Percentiles rank a stretch among this genome's conserved stretches.
phyloP scores from a whole-genome alignment of 1,139 yeast species.

The Sugiyamaella xylanicola region DNA sequence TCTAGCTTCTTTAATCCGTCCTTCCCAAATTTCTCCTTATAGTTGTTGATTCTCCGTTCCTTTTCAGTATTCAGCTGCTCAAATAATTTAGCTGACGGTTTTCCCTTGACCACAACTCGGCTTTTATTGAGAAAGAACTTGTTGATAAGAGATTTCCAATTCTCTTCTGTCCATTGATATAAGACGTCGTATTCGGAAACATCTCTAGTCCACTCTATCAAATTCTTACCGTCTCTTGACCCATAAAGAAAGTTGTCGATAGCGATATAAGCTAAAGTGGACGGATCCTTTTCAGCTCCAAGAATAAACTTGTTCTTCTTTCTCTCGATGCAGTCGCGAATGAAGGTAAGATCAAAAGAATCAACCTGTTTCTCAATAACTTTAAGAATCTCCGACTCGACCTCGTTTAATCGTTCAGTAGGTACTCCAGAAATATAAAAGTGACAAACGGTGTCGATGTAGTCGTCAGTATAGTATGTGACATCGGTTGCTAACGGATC shows the following conservation, averaged over 20 bases:
- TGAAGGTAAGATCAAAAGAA: slow-evolving; percentile 62
- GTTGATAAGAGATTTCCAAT: slow-evolving; percentile 66
- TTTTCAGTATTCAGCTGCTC: slow-evolving; percentile 54
- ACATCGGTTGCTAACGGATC: slow-evolving; percentile 80
- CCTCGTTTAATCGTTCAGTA: slow-evolving; percentile 56
- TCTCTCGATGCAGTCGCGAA: slow-evolving; percentile 68
- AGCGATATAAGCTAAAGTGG: slow-evolving; percentile 63
- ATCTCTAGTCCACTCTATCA: slow-evolving; percentile 56
- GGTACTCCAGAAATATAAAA: slow-evolving; percentile 77
- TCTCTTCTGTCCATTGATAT: slow-evolving; percentile 58
- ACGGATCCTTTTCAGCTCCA: slow-evolving; percentile 66
- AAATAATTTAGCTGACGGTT: slow-evolving; percentile 70
- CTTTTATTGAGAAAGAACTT: slow-evolving; percentile 62
- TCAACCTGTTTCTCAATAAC: slow-evolving; percentile 51
- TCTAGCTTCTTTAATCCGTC: slow-evolving; percentile 60
- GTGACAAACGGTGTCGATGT: slow-evolving; percentile 58
- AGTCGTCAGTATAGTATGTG: slow-evolving; percentile 65
- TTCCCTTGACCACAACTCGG: slow-evolving; percentile 73
- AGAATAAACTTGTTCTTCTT: slow-evolving; percentile 64
- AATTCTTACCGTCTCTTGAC: slow-evolving; percentile 57
- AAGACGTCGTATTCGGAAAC: slow-evolving; percentile 64
- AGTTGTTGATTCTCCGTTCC: slow-evolving; percentile 51
- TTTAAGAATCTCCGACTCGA: slow-evolving; percentile 53
- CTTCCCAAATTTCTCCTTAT: slow-evolving; percentile 57
- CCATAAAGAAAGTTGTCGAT: slow-evolving; percentile 84